Evolutionary conservation across 495 filamentous ascomycete genomes (phyloP).

Genomic region (Lasiosphaeria miniovina): DNA sequence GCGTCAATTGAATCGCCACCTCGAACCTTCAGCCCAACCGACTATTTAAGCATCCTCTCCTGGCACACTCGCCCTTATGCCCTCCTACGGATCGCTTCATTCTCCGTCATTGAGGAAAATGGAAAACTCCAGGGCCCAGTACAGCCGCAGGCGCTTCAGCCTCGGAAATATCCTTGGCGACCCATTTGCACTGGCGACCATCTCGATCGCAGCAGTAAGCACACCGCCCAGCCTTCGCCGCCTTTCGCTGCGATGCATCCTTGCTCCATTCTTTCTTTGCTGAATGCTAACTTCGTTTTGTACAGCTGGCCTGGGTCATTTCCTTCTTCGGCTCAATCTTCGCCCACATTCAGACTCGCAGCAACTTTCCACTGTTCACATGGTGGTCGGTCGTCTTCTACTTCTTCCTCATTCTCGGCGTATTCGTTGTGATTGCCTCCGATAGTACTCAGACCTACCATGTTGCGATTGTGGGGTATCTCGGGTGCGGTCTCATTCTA

Average conservation of each 20-base stretch:
- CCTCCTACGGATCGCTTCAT: slow-evolving; percentile 66
- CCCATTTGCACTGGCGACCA: slow-evolving; percentile 91
- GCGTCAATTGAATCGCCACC: slow-evolving; percentile 32
- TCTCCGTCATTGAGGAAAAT: slow-evolving; percentile 82
- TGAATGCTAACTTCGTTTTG: slow-evolving; percentile 23
- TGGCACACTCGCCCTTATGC: slow-evolving; percentile 52
- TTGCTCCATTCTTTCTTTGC: no score
- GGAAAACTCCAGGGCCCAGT: slow-evolving; percentile 59
- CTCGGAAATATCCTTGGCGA: slow-evolving; percentile 90
- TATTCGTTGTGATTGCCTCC: slow-evolving; percentile 75
- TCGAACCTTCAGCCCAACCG: slow-evolving; percentile 10
- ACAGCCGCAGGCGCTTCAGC: slow-evolving; percentile 60
- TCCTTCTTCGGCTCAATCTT: slow-evolving; percentile 83
- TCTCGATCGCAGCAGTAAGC: slow-evolving; percentile 87
- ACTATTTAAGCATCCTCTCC: slow-evolving; percentile 11
- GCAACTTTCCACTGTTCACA: slow-evolving; percentile 71
- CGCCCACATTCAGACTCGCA: slow-evolving; percentile 46
- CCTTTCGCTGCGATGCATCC: background rate
- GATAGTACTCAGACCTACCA: slow-evolving; percentile 82
- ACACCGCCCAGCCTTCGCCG: background rate
- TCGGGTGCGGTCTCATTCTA: slow-evolving; percentile 76
- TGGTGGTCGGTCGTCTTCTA: slow-evolving; percentile 91
- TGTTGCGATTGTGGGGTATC: slow-evolving; percentile 87
- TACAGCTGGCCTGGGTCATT: slow-evolving; percentile 93
- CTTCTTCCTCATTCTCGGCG: slow-evolving; percentile 74